phyloP scores from a whole-genome alignment of 768 basidiomycete species.

The Xanthoconium stramineum region DNA sequence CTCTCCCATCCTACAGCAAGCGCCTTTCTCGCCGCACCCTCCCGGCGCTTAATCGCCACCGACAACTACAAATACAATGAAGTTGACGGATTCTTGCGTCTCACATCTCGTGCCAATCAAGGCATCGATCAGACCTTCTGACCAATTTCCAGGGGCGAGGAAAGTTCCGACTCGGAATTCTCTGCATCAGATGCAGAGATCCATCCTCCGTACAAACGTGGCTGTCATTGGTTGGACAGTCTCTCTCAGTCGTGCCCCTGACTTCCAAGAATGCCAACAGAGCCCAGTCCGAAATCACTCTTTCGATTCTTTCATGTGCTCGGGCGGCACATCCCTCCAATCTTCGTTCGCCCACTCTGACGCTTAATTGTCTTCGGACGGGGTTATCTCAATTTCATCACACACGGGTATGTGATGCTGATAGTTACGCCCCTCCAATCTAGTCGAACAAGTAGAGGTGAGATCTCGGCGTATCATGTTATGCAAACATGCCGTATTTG shows the following conservation, averaged over 20 bases:
- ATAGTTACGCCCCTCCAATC: too few relatives aligned
- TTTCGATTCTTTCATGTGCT: constrained; percentile 66
- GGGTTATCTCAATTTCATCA: constrained; percentile 58
- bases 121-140: constrained; percentile 45
- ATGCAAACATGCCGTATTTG: too few relatives aligned
- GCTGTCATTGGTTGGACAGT: constrained; percentile 61
- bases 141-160: constrained; percentile 39
- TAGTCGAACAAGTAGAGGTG: too few relatives aligned
- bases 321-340: constrained; percentile 54
- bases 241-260: constrained; percentile 57
- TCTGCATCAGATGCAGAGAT: constrained; percentile 34
- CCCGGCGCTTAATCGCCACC: constrained; percentile 43
- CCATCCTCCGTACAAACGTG: constrained; percentile 57
- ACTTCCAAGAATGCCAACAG: constrained; percentile 66
- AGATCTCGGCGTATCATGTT: too few relatives aligned
- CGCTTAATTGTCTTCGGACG: constrained; percentile 63
- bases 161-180: constrained; percentile 34
- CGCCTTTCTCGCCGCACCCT: constrained; percentile 49
- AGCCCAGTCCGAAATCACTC: constrained; percentile 66
- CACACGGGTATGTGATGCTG: too few relatives aligned
- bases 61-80: constrained; percentile 53
- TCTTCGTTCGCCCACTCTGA: constrained; percentile 44
- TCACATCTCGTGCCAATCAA: constrained; percentile 42
- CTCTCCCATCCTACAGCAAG: constrained; percentile 58
- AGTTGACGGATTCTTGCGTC: constrained; percentile 61